Conservation (phyloP, 163 green algal genomes). For the Volvox carteri region DNA sequence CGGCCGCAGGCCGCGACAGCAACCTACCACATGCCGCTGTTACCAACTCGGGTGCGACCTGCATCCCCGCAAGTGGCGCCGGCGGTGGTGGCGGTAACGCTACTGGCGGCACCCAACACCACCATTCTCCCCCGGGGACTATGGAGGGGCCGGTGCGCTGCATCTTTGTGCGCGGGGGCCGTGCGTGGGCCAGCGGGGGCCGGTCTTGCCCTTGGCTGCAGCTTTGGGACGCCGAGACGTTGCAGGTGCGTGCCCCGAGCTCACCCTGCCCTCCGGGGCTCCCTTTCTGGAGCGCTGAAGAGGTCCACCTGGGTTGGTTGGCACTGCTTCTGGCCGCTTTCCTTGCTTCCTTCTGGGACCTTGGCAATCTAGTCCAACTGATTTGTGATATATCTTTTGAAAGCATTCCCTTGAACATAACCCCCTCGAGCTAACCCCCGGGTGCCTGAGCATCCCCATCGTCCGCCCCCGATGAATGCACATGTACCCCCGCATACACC, state of each 20-base stretch:
- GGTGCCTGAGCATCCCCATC: too few species aligned
- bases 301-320: too few species aligned
- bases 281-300: too few species aligned
- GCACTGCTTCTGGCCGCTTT: too few species aligned
- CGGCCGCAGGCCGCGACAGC: not conserved
- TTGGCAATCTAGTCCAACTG: too few species aligned
- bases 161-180: conserved; percentile 57
- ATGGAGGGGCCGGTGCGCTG: conserved; percentile 50
- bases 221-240: conserved; percentile 59
- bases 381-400: too few species aligned
- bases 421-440: too few species aligned
- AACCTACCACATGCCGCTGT: not conserved
- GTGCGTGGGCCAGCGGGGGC: conserved; percentile 64
- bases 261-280: too few species aligned
- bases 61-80: too few species aligned
- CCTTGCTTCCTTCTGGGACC: too few species aligned
- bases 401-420: too few species aligned
- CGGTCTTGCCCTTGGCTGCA: conserved; percentile 58
- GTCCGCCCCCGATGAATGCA: not conserved
- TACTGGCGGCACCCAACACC: not conserved
- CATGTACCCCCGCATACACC: not conserved
- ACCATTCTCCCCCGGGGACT: not conserved
- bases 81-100: not conserved
- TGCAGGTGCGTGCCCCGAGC: conserved; percentile 43
- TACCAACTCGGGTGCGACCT: not conserved